Evolutionary conservation across 2,329 filamentous ascomycete species (phyloP).

Genomic region (Aspergillus ustus): DNA sequence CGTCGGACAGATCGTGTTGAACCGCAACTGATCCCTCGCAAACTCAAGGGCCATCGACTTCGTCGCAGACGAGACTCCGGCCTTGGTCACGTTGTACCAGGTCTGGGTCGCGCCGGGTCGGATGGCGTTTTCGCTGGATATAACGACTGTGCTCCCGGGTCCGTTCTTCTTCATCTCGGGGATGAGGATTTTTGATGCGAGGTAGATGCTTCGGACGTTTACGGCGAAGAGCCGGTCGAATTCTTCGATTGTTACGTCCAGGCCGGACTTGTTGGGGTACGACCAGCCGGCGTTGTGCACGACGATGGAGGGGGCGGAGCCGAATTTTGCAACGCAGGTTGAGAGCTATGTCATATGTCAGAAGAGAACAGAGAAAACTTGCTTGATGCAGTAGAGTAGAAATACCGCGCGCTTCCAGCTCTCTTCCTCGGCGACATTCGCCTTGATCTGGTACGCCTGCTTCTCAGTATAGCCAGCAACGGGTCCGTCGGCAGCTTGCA

Average conservation of each 20-base stretch:
- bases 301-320: conserved; percentile 16
- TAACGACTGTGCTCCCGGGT: conserved; percentile 8
- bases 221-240: conserved; percentile 20
- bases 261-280: conserved; percentile 20
- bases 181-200: conserved; percentile 9
- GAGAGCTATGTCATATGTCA: neutral
- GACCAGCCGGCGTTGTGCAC: conserved; percentile 22
- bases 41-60: conserved; percentile 12
- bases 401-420: neutral
- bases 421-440: neutral
- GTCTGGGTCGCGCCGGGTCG: conserved; percentile 10
- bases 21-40: conserved; percentile 7
- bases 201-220: conserved; percentile 17
- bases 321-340: conserved; percentile 4
- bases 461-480: neutral
- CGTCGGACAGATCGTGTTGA: conserved; percentile 11
- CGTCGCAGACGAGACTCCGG: conserved; percentile 9
- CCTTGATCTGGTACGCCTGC: neutral
- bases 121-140: conserved; percentile 13
- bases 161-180: conserved; percentile 12
- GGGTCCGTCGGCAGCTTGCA: neutral
- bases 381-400: too few relatives aligned
- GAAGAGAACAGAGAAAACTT: neutral
- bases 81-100: conserved; percentile 14
- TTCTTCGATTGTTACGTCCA: conserved; percentile 18